Percentiles rank a stretch among this genome's conserved stretches.
Evolutionary conservation across 441 rosid genomes (phyloP).

Genomic region (Adansonia grandidieri): DNA sequence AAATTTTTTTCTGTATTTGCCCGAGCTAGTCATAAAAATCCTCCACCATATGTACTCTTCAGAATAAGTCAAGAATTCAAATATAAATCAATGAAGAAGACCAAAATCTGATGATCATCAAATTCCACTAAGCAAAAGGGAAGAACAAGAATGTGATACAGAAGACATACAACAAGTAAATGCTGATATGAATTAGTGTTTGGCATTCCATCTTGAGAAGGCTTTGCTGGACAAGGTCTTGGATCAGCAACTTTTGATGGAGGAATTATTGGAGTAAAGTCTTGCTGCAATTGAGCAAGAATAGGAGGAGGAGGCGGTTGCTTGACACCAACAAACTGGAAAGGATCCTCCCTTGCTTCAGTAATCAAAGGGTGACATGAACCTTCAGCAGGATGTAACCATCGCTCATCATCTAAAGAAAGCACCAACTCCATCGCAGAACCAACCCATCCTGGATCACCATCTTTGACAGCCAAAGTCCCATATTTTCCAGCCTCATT

Average conservation of each 20-base stretch:
- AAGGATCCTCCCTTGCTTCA: constrained; percentile 77
- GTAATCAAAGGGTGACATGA: constrained; percentile 45
- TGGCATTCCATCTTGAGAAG: constrained; percentile 53
- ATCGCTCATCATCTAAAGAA: constrained; percentile 92
- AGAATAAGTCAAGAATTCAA: constrained; percentile 25
- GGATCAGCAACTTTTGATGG: constrained; percentile 98
- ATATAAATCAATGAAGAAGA: constrained; percentile 15
- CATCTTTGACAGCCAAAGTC: constrained; percentile 46
- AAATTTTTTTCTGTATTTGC: constrained; percentile 80
- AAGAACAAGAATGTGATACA: constrained; percentile 21
- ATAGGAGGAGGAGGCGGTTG: constrained; percentile 97
- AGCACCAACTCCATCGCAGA: constrained; percentile 80
- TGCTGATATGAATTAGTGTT: constrained; percentile 69
- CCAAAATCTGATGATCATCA: constrained; percentile 13
- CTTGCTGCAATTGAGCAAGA: constrained; percentile 82
- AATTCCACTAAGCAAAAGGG: constrained; percentile 17
- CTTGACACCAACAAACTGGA: constrained; percentile 68
- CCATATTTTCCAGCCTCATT: constrained; percentile 50
- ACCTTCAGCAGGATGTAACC: constrained; percentile 66
- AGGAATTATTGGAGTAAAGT: constrained; percentile 53
- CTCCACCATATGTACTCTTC: constrained; percentile 85
- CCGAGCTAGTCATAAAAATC: constrained; percentile 83
- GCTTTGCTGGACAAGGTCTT: constrained; percentile 91
- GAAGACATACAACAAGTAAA: constrained; percentile 77
- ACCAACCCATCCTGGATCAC: constrained; percentile 45